These are phyloP conservation scores for Penicillium canariense DNA, from an alignment of 495 filamentous ascomycete genomes.

Conservation along the genomic window DNA sequence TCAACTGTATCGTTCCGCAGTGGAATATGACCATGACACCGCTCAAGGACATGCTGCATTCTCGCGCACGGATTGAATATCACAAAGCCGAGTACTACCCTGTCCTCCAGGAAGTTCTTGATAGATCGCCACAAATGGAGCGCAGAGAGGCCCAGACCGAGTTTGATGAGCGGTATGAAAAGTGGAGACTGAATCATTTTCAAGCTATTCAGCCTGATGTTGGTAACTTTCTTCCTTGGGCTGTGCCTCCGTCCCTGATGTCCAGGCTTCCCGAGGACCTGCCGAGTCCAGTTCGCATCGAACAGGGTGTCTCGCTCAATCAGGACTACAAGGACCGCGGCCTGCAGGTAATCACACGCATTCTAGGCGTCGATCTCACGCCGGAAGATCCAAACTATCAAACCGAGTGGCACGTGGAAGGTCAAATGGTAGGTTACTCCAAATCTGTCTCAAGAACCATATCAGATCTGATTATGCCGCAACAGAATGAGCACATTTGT, in stretches of 20 bases:
- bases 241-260: constrained; percentile 29
- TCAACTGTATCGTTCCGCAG: constrained; percentile 40
- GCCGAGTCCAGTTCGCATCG: constrained; percentile 23
- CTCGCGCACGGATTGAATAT: constrained; percentile 33
- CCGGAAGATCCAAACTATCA: constrained; percentile 31
- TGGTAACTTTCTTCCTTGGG: constrained; percentile 33
- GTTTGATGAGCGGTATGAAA: constrained; percentile 25
- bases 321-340: constrained; percentile 40
- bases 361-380: constrained; percentile 34
- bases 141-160: constrained; percentile 22
- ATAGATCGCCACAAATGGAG: constrained; percentile 17
- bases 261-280: constrained; percentile 24
- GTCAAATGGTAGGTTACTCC: constrained; percentile 29
- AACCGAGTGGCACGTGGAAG: constrained; percentile 42
- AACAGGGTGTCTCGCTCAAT: constrained; percentile 29
- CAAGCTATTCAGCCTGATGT: constrained; percentile 31
- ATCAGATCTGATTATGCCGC: neutral
- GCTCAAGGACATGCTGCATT: constrained; percentile 36
- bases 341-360: constrained; percentile 39
- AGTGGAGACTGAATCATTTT: constrained; percentile 28
- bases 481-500: constrained; percentile 44
- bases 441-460: neutral
- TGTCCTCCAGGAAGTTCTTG: constrained; percentile 17
- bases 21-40: constrained; percentile 41
- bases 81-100: constrained; percentile 33